Conservation (phyloP, 495 filamentous ascomycete genomes). For the Trichoderma virens region DNA sequence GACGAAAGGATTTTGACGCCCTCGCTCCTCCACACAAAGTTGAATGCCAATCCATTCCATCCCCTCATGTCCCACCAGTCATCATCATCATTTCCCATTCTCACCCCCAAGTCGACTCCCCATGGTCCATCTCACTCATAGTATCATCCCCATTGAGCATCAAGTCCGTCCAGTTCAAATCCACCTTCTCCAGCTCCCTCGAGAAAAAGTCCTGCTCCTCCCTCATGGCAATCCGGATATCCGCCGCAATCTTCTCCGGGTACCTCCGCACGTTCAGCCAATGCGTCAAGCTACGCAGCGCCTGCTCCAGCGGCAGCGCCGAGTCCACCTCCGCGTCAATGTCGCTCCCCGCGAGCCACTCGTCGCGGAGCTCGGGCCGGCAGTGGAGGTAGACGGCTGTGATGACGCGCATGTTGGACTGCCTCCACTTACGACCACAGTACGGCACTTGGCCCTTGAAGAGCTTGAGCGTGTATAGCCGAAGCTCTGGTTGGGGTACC, state of each 20-base stretch:
- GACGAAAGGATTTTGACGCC: no score
- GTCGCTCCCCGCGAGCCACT: conserved; percentile 87
- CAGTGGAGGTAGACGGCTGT: conserved; percentile 93
- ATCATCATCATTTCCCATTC: no score
- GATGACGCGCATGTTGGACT: conserved; percentile 97
- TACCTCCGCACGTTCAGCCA: conserved; percentile 87
- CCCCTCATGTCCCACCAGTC: no score
- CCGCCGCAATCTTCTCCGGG: conserved; percentile 69
- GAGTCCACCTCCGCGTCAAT: conserved; percentile 91
- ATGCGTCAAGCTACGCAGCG: conserved; percentile 74
- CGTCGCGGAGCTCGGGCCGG: conserved; percentile 83
- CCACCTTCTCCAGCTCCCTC: conserved; percentile 80
- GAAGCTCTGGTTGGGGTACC: conserved; percentile 76
- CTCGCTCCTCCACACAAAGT: no score
- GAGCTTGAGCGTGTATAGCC: conserved; percentile 91
- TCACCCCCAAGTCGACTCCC: conserved; percentile 16
- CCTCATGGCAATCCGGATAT: conserved; percentile 52
- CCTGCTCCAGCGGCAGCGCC: conserved; percentile 82
- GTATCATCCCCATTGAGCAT: conserved; percentile 24
- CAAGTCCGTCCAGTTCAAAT: conserved; percentile 36
- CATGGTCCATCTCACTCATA: conserved; percentile 9
- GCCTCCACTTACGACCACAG: conserved; percentile 96
- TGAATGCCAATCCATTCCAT: no score
- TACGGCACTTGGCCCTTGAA: conserved; percentile 98
- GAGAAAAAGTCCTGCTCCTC: conserved; percentile 88